These are phyloP conservation scores for Vitis amurensis DNA, from an alignment of 164 flowering plant genomes.

Conservation along the genomic window DNA sequence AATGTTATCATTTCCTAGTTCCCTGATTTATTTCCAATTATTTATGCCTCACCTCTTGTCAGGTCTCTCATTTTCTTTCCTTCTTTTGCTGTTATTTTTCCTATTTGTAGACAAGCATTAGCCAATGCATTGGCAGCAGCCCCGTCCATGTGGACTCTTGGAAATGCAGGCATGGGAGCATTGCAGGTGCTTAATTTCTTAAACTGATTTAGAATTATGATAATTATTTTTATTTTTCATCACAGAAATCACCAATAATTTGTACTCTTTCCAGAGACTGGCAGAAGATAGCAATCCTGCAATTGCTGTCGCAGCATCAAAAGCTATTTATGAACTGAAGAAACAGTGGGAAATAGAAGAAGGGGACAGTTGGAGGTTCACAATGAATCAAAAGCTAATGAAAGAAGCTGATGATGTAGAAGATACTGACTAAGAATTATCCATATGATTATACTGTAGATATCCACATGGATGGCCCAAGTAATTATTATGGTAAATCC, in stretches of 20 bases:
- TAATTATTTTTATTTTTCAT: neutral
- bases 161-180: constrained; percentile 99
- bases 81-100: neutral
- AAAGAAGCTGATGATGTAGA: constrained; percentile 22
- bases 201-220: neutral
- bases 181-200: constrained; percentile 54
- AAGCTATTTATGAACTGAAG: constrained; percentile 73
- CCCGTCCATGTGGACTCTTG: constrained; percentile 99
- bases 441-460: constrained; percentile 17
- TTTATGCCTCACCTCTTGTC: neutral
- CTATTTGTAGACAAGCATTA: constrained; percentile 64
- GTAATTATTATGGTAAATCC: constrained; percentile 1
- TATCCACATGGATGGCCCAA: constrained; percentile 7
- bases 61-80: neutral
- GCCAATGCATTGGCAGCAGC: constrained; percentile 95
- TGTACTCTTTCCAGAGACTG: constrained; percentile 58
- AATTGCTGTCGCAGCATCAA: constrained; percentile 84
- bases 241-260: neutral
- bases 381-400: constrained; percentile 42
- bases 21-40: neutral
- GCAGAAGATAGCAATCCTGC: constrained; percentile 91
- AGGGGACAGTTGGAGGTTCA: constrained; percentile 89
- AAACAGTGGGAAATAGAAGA: constrained; percentile 94
- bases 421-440: constrained; percentile 9
- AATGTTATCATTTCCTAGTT: neutral